These are phyloP conservation scores for Ulvella scutata DNA, from an alignment of 139 green algal genomes.

Conservation along the genomic window DNA sequence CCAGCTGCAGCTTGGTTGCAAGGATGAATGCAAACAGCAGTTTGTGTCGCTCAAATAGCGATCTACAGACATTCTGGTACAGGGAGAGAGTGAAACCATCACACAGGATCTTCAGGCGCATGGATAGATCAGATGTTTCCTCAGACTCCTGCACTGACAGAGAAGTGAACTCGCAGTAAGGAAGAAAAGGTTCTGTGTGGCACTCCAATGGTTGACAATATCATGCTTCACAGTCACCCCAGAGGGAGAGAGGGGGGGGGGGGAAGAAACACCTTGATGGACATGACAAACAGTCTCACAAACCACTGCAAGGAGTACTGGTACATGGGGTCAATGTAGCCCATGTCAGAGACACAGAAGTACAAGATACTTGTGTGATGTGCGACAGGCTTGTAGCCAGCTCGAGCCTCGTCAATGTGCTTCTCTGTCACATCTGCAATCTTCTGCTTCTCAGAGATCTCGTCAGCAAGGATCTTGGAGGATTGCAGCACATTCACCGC, in stretches of 20 bases:
- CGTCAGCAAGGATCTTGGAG: constrained; percentile 49
- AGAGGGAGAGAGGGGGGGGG: no score
- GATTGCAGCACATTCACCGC: constrained; percentile 51
- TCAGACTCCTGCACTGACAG: no score
- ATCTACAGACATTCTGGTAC: constrained; percentile 56
- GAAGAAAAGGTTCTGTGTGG: no score
- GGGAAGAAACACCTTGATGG: no score
- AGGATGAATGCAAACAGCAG: constrained; percentile 56
- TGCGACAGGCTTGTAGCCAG: constrained; percentile 53
- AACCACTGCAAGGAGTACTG: constrained; percentile 54
- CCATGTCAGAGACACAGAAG: constrained; percentile 49
- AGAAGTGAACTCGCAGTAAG: no score
- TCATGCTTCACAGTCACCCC: no score
- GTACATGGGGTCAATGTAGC: constrained; percentile 59
- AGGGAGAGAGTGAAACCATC: constrained; percentile 55
- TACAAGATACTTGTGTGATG: constrained; percentile 47
- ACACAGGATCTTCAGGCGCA: constrained; percentile 40
- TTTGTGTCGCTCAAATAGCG: constrained; percentile 74
- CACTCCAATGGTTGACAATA: constrained; percentile 6
- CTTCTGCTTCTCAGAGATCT: constrained; percentile 59
- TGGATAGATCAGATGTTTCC: constrained; percentile 29
- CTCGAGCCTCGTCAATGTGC: constrained; percentile 56
- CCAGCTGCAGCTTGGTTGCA: constrained; percentile 16
- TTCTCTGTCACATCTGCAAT: constrained; percentile 60
- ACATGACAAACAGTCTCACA: constrained; percentile 26